phyloP scores from a whole-genome alignment of 371 early-diverging fungal genomes.

The Gilbertella persicaria region DNA sequence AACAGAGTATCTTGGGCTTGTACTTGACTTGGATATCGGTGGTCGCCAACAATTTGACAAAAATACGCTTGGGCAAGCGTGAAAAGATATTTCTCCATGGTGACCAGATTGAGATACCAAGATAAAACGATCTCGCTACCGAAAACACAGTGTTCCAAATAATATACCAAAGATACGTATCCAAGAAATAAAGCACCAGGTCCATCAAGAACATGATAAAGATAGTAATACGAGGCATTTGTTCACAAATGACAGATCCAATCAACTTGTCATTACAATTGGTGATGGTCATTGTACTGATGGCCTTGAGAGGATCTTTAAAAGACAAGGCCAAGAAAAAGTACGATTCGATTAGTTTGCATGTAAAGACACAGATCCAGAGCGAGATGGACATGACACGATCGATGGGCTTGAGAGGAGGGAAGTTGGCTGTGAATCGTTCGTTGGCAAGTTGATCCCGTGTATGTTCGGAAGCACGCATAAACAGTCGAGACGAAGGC shows the following conservation, averaged over 20 bases:
- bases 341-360: slow-evolving; percentile 84
- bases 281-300: slow-evolving; percentile 57
- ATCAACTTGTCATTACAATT: slow-evolving; percentile 59
- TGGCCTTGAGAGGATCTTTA: slow-evolving; percentile 78
- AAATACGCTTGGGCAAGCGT: slow-evolving; percentile 84
- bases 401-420: slow-evolving; percentile 70
- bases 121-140: slow-evolving; percentile 76
- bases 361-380: slow-evolving; percentile 77
- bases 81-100: slow-evolving; percentile 89
- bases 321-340: slow-evolving; percentile 84
- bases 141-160: slow-evolving; percentile 85
- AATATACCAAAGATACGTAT: slow-evolving; percentile 92
- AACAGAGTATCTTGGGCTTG: slow-evolving; percentile 78
- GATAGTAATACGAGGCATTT: slow-evolving; percentile 76
- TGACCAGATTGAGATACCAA: slow-evolving; percentile 86
- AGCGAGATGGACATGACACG: slow-evolving; percentile 77
- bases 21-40: slow-evolving; percentile 71
- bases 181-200: slow-evolving; percentile 82
- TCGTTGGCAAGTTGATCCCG: slow-evolving; percentile 62
- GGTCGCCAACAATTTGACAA: slow-evolving; percentile 76
- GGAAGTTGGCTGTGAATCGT: slow-evolving; percentile 81
- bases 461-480: slow-evolving; percentile 32
- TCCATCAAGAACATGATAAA: slow-evolving; percentile 80
- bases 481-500: slow-evolving; percentile 71
- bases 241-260: slow-evolving; percentile 57